Base-by-base conservation (phyloP, 805 yeast species). In the Ogataea thermomethanolica region DNA sequence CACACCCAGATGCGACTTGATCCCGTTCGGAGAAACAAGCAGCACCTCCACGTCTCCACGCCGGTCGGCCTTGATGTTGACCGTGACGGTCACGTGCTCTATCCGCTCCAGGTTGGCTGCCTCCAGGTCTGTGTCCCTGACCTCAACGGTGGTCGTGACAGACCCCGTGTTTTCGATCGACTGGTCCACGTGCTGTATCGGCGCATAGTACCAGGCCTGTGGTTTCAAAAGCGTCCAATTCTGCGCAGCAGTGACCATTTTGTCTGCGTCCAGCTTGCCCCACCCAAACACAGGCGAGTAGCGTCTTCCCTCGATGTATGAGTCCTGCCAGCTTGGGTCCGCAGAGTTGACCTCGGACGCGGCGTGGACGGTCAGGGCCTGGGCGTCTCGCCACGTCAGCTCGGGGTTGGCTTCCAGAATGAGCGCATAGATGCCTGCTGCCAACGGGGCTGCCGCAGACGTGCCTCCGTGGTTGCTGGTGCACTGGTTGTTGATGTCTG, bases 371-470 rank as follows among this genome's bases (percentile, higher is more conserved):
- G 86, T 76, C 14, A 93, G 69, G 55, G 90, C 87, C 65, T 93
- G 99, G 40, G 90, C 72, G 59, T 93, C 99, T 59, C 99, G 76
- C 99, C 99, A 93, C 0, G 96, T 85, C 40, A 93, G 73, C 4
- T 81, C 73, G 1, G 96, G 95, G 49, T 95, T 84, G 3, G 83
- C 89, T 51, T 82, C 80, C 36, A 93, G 67, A 2, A 86, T 86
- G 37, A 93, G 68, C 0, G 97, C 77, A 59, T 85, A 88, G 1
- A 93, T 74, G n/a, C 98, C 99, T 0, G 98, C 97, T 0, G 97
- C 98, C 41, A 93, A 71, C 0, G 99, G 99, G 0, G 99, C 99
- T 11, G 99, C 97, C 0, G 99, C 99, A 15, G 98, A 91, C 0
- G 99, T 93, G 14, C 99, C 99, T 8, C 97, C 96, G 61, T 93